Evolutionary conservation across 2,329 filamentous ascomycete species (phyloP).

Genomic region (Aspergillus aculeatinus): DNA sequence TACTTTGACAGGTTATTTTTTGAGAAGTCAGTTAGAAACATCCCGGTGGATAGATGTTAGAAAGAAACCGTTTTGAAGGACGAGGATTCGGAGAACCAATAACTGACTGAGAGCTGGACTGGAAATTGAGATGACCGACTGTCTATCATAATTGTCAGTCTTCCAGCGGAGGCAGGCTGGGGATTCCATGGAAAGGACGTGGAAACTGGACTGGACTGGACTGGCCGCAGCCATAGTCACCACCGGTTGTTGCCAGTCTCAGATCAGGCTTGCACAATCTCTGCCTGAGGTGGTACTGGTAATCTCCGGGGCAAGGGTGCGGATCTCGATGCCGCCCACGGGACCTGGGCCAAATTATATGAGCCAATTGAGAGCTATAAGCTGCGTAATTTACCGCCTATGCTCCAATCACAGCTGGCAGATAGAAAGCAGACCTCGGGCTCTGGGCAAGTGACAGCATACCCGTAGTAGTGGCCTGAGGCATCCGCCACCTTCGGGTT

Average conservation of each 20-base stretch:
- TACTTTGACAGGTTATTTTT: too few relatives aligned
- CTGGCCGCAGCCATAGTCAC: neutral
- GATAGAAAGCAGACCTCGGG: conserved; percentile 24
- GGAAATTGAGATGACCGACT: neutral
- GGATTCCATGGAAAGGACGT: neutral
- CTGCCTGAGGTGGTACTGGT: neutral
- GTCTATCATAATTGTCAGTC: neutral
- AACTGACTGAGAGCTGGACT: neutral
- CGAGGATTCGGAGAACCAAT: neutral
- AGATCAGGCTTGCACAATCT: neutral
- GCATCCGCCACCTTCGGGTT: conserved; percentile 21
- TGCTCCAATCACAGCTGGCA: conserved; percentile 28
- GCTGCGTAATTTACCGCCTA: neutral
- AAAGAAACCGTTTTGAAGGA: neutral
- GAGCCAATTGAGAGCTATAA: conserved; percentile 14
- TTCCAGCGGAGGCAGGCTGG: neutral
- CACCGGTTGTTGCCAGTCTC: neutral
- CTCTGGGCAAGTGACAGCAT: neutral
- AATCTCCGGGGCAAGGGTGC: neutral
- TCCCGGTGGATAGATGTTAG: neutral
- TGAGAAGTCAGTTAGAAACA: too few relatives aligned
- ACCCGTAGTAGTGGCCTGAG: conserved; percentile 25
- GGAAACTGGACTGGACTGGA: neutral
- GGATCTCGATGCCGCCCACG: neutral
- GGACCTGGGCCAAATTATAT: neutral